Percentiles rank a stretch among this genome's conserved stretches.
Conservation (phyloP, 108 stramenopile genomes). For the Cylindrotheca fusiformis region DNA sequence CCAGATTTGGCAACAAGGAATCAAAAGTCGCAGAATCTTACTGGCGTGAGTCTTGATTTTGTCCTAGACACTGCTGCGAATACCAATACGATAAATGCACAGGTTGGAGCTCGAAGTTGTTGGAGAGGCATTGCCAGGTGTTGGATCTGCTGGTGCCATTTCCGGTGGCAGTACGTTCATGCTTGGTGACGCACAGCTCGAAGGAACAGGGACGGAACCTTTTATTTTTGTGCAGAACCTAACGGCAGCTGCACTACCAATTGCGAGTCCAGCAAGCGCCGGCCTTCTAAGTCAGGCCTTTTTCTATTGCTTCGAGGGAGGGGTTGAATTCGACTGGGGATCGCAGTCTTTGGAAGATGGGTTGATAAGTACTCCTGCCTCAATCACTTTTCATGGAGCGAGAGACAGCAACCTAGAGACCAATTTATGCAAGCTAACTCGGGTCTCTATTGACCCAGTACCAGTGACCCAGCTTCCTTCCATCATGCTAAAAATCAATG, state of each 20-base stretch:
- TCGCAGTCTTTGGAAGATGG: not conserved
- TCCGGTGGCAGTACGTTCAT: conserved; percentile 60
- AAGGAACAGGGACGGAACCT: conserved; percentile 22
- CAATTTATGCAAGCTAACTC: conserved; percentile 30
- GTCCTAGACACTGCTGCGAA: conserved; percentile 76
- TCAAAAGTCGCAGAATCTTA: conserved; percentile 53
- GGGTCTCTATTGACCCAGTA: conserved; percentile 41
- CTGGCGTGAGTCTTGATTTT: conserved; percentile 70
- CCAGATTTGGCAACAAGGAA: conserved; percentile 63
- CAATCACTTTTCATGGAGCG: conserved; percentile 50
- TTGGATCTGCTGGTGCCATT: conserved; percentile 51
- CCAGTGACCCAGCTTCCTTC: conserved; percentile 55
- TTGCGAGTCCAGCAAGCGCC: conserved; percentile 63
- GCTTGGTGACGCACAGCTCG: conserved; percentile 69
- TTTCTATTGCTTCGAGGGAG: conserved; percentile 71
- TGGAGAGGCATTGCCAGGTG: conserved; percentile 52
- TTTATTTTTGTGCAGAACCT: conserved; percentile 65
- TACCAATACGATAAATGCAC: conserved; percentile 65
- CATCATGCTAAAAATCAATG: conserved; percentile 53
- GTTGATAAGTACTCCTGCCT: conserved; percentile 18
- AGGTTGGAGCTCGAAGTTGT: conserved; percentile 54
- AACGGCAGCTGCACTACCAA: conserved; percentile 71
- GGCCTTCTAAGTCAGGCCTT: conserved; percentile 66
- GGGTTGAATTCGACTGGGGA: conserved; percentile 70
- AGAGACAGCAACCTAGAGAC: conserved; percentile 18